Conservation (phyloP, 116 monocot species). For the Cymodocea nodosa region DNA sequence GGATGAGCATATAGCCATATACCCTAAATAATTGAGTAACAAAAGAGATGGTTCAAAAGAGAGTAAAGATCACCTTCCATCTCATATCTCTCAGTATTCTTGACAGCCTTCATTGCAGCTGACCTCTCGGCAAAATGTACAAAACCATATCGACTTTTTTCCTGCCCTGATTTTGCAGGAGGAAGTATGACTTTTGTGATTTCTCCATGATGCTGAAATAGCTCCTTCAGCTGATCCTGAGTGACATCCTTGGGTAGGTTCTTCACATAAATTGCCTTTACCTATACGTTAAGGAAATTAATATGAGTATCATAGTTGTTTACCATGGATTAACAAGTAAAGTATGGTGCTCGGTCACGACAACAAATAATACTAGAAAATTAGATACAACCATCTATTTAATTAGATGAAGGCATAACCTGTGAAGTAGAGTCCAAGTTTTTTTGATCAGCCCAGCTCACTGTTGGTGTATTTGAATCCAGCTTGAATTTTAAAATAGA, state of each 20-base stretch:
- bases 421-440: conserved; percentile 62
- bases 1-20: neutral
- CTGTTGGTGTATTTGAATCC: conserved; percentile 71
- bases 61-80: conserved; percentile 44
- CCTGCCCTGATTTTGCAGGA: conserved; percentile 71
- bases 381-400: neutral
- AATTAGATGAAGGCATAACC: conserved; percentile 14
- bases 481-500: conserved; percentile 73
- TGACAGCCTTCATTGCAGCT: conserved; percentile 68
- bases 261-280: conserved; percentile 90
- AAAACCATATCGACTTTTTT: conserved; percentile 78
- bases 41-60: neutral
- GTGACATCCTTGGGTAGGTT: conserved; percentile 81
- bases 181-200: conserved; percentile 83
- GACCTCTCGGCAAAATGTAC: conserved; percentile 87
- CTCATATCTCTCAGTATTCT: conserved; percentile 86
- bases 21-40: neutral
- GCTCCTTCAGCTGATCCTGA: conserved; percentile 54
- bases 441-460: conserved; percentile 91
- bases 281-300: conserved; percentile 16
- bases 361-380: neutral
- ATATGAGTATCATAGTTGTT: neutral
- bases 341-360: neutral
- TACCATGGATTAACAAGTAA: neutral
- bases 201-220: conserved; percentile 83